A percentile compares a stretch with the other conserved stretches of the same genome.
Conservation (phyloP, 352 stramenopile genomes). For the Phytopythium sindhum region DNA sequence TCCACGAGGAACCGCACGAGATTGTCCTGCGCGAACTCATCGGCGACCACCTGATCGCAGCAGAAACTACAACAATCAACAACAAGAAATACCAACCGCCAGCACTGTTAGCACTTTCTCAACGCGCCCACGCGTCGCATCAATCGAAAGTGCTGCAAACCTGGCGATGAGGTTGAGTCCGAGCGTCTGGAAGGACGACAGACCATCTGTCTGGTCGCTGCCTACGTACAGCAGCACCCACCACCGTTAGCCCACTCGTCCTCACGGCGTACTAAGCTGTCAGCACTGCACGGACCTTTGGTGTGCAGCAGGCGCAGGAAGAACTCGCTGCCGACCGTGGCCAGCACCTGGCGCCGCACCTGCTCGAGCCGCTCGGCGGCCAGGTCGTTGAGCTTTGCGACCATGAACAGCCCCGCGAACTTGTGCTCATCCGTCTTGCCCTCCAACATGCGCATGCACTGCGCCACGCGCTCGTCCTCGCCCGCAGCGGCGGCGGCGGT, state of each 20-base stretch:
- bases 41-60: constrained; percentile 37
- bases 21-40: constrained; percentile 63
- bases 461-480: constrained; percentile 25
- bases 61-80: constrained; percentile 51
- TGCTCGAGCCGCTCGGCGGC: constrained; percentile 36
- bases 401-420: constrained; percentile 83
- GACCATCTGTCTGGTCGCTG: constrained; percentile 33
- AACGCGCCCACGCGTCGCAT: background rate
- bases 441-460: constrained; percentile 71
- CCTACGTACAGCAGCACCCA: constrained; percentile 17
- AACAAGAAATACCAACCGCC: background rate
- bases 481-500: constrained; percentile 1
- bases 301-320: constrained; percentile 79
- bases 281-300: constrained; percentile 29
- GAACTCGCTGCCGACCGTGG: constrained; percentile 61
- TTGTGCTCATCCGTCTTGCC: constrained; percentile 83
- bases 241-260: background rate
- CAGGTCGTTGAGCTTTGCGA: constrained; percentile 71
- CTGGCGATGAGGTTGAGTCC: constrained; percentile 81
- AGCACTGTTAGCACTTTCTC: background rate
- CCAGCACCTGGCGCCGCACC: constrained; percentile 56
- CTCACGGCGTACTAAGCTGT: too few species aligned
- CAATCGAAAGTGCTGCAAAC: constrained; percentile 16
- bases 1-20: constrained; percentile 54
- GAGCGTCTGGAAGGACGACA: constrained; percentile 75